Evolutionary conservation across 176 grass and related monocot genomes (phyloP).

Genomic region (Juncus effusus): DNA sequence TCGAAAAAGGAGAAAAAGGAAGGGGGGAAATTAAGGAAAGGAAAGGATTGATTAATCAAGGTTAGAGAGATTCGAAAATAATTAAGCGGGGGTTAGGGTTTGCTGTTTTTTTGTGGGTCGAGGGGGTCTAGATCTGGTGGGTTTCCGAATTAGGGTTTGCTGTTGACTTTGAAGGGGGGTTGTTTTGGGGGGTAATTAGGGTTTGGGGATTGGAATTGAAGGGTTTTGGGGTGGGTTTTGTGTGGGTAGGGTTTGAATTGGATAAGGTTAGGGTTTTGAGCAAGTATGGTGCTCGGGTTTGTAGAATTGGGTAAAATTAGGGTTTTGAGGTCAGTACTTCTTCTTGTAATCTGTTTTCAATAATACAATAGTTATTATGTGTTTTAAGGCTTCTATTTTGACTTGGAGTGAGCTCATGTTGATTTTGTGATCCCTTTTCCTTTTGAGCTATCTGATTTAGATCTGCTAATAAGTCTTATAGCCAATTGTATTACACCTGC

Average conservation of each 20-base stretch:
- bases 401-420: no score
- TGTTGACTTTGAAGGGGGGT: slow-evolving; percentile 1
- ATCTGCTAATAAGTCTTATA: no score
- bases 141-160: slow-evolving; percentile 28
- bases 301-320: neutral
- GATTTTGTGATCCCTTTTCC: no score
- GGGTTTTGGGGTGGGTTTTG: slow-evolving; percentile 8
- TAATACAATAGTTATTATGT: neutral
- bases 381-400: no score
- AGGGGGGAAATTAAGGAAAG: slow-evolving; percentile 4
- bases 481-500: no score
- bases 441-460: no score
- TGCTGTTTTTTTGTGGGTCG: neutral
- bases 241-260: neutral
- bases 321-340: neutral
- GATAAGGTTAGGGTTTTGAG: neutral
- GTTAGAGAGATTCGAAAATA: slow-evolving; percentile 9
- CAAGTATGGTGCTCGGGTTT: neutral
- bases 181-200: slow-evolving; percentile 4
- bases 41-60: slow-evolving; percentile 9
- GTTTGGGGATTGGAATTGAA: neutral
- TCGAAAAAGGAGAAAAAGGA: neutral
- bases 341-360: neutral
- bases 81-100: slow-evolving; percentile 17
- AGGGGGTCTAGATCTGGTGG: neutral